Base-by-base conservation (phyloP, 2,329 filamentous ascomycete species). In the Ceratocystis ficicola region DNA sequence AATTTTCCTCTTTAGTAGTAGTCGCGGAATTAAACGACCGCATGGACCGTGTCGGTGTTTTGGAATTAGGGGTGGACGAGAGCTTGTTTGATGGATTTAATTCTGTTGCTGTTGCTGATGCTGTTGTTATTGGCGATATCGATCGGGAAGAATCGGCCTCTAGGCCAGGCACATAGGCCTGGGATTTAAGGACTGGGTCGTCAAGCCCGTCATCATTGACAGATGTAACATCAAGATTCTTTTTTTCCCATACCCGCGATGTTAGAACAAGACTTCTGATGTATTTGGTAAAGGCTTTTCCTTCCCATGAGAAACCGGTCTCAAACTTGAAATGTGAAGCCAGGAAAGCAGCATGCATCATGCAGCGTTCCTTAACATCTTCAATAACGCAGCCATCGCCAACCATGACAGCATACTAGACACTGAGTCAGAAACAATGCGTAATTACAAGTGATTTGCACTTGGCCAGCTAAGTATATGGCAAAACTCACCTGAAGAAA, bases 371-470 rank as follows among this genome's bases (percentile, higher is more conserved):
- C 7, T 77, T 72, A 0, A 80, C 79, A 65, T 85, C 82, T 30
- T 79, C 74, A 4, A 79, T 73, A 0, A 81, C 78, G 36, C 77
- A 75, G 7, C 81, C 82, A 68, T 84, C 80, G 12, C 83, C 83
- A 20, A 79, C 73, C 61, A 72, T 74, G n/a, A 79, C 72, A 22
- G 80, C 79, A 70, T 83, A 85, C 76, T 82, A 44, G 2, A 50
- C 22, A 36, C 57, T n/a, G 59, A 25, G 52, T 57, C 17, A 32
- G 28, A 30, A 36, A 57, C 52, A 55, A 25, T 20, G n/a, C 22
- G 52, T 20, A 30, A 5, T 12, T 30, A 8, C 12, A n/a, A 8
- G 15, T 10, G 3, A 41, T 41, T 41, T 41, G 36, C 8, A 57
- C 8, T 5, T 57, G 0, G 10, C 17, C 25, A n/a, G n/a, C 6